These are phyloP conservation scores for Hortaea sp. DNA, from an alignment of 2,329 filamentous ascomycete species.

Conservation along the genomic window DNA sequence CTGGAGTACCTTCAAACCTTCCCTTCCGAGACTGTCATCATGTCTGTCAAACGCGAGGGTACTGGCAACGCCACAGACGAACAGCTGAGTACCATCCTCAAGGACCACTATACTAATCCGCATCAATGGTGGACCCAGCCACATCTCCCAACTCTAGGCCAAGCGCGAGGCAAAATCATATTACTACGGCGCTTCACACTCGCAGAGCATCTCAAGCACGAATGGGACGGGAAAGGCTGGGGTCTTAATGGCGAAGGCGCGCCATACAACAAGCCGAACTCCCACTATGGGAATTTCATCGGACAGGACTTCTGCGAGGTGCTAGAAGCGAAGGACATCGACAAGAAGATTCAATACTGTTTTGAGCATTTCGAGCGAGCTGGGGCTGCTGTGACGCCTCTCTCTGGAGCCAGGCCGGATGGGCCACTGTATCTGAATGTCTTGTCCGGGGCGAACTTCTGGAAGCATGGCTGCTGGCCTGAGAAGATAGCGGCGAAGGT, in stretches of 20 bases:
- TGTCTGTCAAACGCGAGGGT: slow-evolving; percentile 88
- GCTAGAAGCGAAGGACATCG: slow-evolving; percentile 61
- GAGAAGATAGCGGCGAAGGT: slow-evolving; percentile 80
- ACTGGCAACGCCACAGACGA: slow-evolving; percentile 69
- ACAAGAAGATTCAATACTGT: slow-evolving; percentile 66
- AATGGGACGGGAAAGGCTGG: slow-evolving; percentile 45
- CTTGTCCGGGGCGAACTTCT: slow-evolving; percentile 85
- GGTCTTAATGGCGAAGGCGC: slow-evolving; percentile 55
- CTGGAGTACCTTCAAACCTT: slow-evolving; percentile 62
- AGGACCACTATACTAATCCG: slow-evolving; percentile 54
- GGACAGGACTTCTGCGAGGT: slow-evolving; percentile 96
- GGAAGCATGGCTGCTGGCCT: slow-evolving; percentile 84
- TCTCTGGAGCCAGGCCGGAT: slow-evolving; percentile 25
- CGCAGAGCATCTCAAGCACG: slow-evolving; percentile 38
- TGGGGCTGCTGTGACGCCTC: slow-evolving; percentile 24
- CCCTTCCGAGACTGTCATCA: slow-evolving; percentile 70
- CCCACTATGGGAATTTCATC: slow-evolving; percentile 61
- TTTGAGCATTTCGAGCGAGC: slow-evolving; percentile 69
- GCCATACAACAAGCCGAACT: slow-evolving; percentile 82
- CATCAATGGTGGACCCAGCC: slow-evolving; percentile 70
- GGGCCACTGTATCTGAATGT: slow-evolving; percentile 82
- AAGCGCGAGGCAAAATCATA: slow-evolving; percentile 72
- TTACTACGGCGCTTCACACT: slow-evolving; percentile 72
- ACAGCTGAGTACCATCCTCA: slow-evolving; percentile 64
- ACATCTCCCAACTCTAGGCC: slow-evolving; percentile 65